Base-by-base conservation (phyloP, 257 asterid species). In the Forsythia suspensa region DNA sequence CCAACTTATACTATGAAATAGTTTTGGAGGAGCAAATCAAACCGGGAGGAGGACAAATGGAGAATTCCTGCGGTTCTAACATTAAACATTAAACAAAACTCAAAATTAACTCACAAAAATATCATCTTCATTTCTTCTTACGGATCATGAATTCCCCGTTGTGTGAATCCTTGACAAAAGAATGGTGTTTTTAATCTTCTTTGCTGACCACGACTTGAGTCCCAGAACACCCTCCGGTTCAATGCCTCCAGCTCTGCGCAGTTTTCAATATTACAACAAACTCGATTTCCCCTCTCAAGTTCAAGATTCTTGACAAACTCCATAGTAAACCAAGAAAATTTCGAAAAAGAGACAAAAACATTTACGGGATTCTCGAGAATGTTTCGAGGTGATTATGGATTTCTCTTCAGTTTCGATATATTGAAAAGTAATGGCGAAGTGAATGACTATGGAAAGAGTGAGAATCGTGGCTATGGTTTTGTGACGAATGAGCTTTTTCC, bases 351-450 rank as follows among this genome's bases (percentile, higher is more conserved):
- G 63, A 16, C 42, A 37, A 13, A 52, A 16, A 44, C n/a, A 29
- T 7, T 59, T 78, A 74, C 81, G 81, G 81, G 80, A 78, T 73
- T 10, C 57, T 51, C 59, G n/a, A 75, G 40, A 73, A 86, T 85
- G 89, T 71, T 82, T 79, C 82, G n/a, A 87, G 93, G 93, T 90
- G 80, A 81, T 78, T 76, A 71, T 37, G 18, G 24, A 55, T 48
- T 74, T 76, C 61, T 70, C 18, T 3, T 10, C n/a, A n/a, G n/a
- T n/a, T n/a, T n/a, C n/a, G n/a, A n/a, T n/a, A n/a, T n/a, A n/a
- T n/a, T n/a, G n/a, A n/a, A n/a, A n/a, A n/a, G n/a, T n/a, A n/a
- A n/a, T n/a, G n/a, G n/a, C n/a, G n/a, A n/a, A n/a, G n/a, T n/a
- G n/a, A n/a, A n/a, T n/a, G n/a, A n/a, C n/a, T n/a, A n/a, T n/a